Evolutionary conservation across 306 rosid species (phyloP), one percentile per base, ranked within the genome.

Genomic region (Amphicarpaea edgeworthii): DNA sequence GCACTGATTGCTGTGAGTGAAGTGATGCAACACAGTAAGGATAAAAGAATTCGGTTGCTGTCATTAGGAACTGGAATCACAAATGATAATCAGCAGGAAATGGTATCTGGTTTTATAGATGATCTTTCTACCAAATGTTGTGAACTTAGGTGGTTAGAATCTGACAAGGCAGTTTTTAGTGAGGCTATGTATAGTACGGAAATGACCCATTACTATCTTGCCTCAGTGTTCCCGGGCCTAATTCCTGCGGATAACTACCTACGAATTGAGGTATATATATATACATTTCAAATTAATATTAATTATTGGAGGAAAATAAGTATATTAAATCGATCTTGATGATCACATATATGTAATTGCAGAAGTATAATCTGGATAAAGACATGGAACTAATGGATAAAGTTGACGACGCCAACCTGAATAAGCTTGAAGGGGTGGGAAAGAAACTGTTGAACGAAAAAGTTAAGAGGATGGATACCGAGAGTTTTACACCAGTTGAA

Each of bases 401-500:
- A 14, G 66, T 9, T 60, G 4, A 15, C 4, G 0, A 14, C 1
- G 1, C 6, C 16, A 61, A 61, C 67, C 6, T 61, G 45, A 11
- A 30, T 7, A 32, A 61, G 0, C 67, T 61, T 61, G 23, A 32
- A 61, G 32, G 2, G 21, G 67, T 7, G 3, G 67, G 67, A 32
- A 5, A 61, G 0, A 0, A 8, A 0, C 67, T 61, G 15, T n/a
- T 60, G 43, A 6, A 0, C 0, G 20, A 60, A 60, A 60, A 28
- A 0, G 66, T 15, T 15, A 5, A 6, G 42, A 60, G 38, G 66
- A 74, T 84, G 66, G 77, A 84, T 68, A 68, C 74, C 16, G 64
- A 77, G 8, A 86, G 79, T 1, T 87, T 88, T 23, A 7, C 14
- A 4, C 81, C 24, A 0, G 76, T 54, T 55, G 11, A 74, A 38